Evolutionary conservation across 1,284 basidiomycete species (phyloP), one percentile per base, ranked within the genome.

Genomic region (Ustanciosporium gigantosporum): DNA sequence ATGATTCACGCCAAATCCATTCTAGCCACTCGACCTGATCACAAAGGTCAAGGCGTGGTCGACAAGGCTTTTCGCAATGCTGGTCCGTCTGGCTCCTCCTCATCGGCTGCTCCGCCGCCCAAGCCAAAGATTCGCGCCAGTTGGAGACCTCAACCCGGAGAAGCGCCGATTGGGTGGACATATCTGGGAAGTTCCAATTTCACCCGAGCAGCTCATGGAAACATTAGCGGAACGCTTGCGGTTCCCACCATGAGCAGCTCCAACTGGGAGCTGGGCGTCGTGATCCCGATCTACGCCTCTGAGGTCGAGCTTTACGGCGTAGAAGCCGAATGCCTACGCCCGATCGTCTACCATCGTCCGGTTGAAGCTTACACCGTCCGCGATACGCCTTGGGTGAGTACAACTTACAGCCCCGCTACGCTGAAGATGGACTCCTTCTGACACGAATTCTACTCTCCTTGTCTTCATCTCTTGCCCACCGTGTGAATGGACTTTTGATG

Each of bases 1-100:
- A 51, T 77, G 46, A 77, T 77, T 35, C 75, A 77, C 40, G 70
- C 68, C 36, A 77, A 77, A 36, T 60, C 52, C 13, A 37, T 77
- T 19, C 38, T 77, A n/a, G 69, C 61, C 5, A 44, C 59, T 36
- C 39, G 45, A 8, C 24, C 40, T 1, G 25, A 48, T 2, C n/a
- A n/a, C n/a, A n/a, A n/a, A n/a, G 55, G 50, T 22, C 14, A 16
- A 8, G 16, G 19, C 0, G 8, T 55, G 3, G 50, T 68, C 17
- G 37, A 57, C 24, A 22, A 40, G 4, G 59, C 52, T 1, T 58
- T 62, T 19, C n/a, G 21, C 17, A 46, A 29, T 11, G 32, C 32
- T 9, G 14, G 17, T 19, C 11, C 9, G 14, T 19, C 8, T 13
- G 9, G 8, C 11, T 11, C 32, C 8, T 19, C 32, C 17, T 13